phyloP scores from a whole-genome alignment of 805 yeast species.

The Yarrowia sp. region DNA sequence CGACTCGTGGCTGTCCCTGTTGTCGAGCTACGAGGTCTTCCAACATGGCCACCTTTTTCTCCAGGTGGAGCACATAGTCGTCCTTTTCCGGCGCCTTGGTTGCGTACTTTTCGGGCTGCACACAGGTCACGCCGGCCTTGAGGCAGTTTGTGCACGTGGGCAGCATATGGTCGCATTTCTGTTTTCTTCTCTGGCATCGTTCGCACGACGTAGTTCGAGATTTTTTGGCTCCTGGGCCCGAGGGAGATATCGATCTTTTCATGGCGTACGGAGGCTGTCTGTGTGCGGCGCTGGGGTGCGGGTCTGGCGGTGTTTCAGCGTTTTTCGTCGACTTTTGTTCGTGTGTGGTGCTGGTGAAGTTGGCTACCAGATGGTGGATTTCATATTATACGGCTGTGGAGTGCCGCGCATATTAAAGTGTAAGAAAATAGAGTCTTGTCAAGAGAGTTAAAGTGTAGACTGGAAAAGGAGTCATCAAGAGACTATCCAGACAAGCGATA shows the following conservation, averaged over 20 bases:
- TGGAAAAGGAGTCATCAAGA: no score
- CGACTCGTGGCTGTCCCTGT: constrained; percentile 31
- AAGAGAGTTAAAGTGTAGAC: background rate
- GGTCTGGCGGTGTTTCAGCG: no score
- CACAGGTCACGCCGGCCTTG: constrained; percentile 66
- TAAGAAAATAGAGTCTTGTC: constrained; percentile 25
- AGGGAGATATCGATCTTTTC: constrained; percentile 35
- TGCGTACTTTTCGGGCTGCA: constrained; percentile 68
- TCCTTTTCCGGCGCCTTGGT: constrained; percentile 57
- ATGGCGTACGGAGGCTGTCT: background rate
- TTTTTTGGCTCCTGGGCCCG: constrained; percentile 38
- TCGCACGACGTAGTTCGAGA: constrained; percentile 46
- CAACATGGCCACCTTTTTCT: constrained; percentile 60
- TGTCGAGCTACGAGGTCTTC: constrained; percentile 52
- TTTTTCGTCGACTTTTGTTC: background rate
- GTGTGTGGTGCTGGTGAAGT: no score
- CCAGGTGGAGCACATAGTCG: constrained; percentile 64
- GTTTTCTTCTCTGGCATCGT: constrained; percentile 44
- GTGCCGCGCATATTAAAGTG: constrained; percentile 37
- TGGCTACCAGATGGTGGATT: constrained; percentile 2
- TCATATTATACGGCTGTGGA: constrained; percentile 34
- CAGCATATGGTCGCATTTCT: constrained; percentile 65
- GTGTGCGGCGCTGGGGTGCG: background rate
- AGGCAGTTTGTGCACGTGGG: constrained; percentile 73
- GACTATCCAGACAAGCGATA: no score